A percentile compares a stretch with the other conserved stretches of the same genome.
phyloP scores from a whole-genome alignment of 2,329 filamentous ascomycete genomes.

The Graphilbum ipis-grandicollis region DNA sequence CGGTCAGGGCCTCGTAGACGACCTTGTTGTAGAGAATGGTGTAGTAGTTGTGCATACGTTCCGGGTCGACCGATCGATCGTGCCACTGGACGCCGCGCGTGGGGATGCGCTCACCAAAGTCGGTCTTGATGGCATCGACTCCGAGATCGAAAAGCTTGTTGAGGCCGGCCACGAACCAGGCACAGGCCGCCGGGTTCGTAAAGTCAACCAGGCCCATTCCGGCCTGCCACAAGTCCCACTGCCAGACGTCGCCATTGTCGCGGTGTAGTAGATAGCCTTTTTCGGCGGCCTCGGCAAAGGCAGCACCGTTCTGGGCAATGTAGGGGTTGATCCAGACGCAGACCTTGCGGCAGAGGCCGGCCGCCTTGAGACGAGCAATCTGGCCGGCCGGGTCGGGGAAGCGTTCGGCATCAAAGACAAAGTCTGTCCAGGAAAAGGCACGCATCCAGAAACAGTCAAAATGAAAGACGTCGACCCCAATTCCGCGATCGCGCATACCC shows the following conservation, averaged over 20 bases:
- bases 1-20: constrained; percentile 48
- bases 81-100: constrained; percentile 47
- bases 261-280: constrained; percentile 55
- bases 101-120: constrained; percentile 59
- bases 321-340: constrained; percentile 68
- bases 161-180: constrained; percentile 48
- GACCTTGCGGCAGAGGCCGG: constrained; percentile 43
- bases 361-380: constrained; percentile 45
- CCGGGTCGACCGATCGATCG: constrained; percentile 38
- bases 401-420: constrained; percentile 48
- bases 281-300: constrained; percentile 46
- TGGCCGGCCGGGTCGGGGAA: constrained; percentile 53
- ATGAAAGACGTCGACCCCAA: constrained; percentile 55
- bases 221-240: constrained; percentile 64
- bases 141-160: constrained; percentile 49
- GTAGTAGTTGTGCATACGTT: constrained; percentile 63
- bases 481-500: constrained; percentile 47
- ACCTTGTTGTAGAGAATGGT: constrained; percentile 55
- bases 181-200: constrained; percentile 50
- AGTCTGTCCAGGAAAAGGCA: constrained; percentile 60
- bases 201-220: constrained; percentile 62
- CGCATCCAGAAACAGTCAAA: constrained; percentile 69
- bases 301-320: constrained; percentile 48
- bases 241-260: constrained; percentile 52
- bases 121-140: constrained; percentile 57